phyloP scores from a whole-genome alignment of 805 yeast species.

The Nadsonia fulvescens region DNA sequence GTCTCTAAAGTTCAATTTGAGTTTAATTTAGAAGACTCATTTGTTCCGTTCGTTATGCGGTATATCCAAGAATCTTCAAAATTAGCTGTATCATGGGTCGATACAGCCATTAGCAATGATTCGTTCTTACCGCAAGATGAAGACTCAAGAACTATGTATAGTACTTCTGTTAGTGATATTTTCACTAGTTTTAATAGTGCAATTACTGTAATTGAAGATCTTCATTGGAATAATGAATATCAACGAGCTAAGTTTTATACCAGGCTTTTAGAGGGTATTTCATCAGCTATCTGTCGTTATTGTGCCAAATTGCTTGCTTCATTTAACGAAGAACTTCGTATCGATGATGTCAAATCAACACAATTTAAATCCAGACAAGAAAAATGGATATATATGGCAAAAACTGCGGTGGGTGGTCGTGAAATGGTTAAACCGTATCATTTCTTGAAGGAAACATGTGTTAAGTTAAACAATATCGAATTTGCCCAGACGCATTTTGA shows the following conservation, averaged over 20 bases:
- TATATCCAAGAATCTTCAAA: constrained; percentile 28
- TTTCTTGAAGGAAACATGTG: constrained; percentile 45
- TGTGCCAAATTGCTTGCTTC: constrained; percentile 12
- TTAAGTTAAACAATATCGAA: constrained; percentile 52
- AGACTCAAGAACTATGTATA: constrained; percentile 20
- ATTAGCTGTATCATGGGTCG: constrained; percentile 30
- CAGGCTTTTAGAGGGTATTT: constrained; percentile 38
- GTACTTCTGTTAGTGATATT: constrained; percentile 50
- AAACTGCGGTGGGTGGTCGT: constrained; percentile 20
- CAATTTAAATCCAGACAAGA: constrained; percentile 13
- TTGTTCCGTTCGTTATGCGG: constrained; percentile 27
- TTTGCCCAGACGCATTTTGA: constrained; percentile 24
- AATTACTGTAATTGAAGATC: constrained; percentile 34
- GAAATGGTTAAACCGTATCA: constrained; percentile 30
- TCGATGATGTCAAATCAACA: constrained; percentile 5
- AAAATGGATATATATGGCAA: constrained; percentile 20
- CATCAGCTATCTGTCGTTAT: constrained; percentile 33
- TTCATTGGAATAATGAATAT: constrained; percentile 47
- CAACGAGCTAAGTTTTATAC: constrained; percentile 51
- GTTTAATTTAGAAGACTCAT: constrained; percentile 37
- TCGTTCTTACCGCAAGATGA: constrained; percentile 33
- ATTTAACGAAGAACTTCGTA: constrained; percentile 13
- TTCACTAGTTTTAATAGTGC: constrained; percentile 45
- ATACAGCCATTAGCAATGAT: constrained; percentile 41
- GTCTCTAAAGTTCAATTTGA: constrained; percentile 25